Evolutionary conservation across 805 yeast genomes (phyloP), one percentile per base, ranked within the genome.

Genomic region (Saturnispora serradocipensis): DNA sequence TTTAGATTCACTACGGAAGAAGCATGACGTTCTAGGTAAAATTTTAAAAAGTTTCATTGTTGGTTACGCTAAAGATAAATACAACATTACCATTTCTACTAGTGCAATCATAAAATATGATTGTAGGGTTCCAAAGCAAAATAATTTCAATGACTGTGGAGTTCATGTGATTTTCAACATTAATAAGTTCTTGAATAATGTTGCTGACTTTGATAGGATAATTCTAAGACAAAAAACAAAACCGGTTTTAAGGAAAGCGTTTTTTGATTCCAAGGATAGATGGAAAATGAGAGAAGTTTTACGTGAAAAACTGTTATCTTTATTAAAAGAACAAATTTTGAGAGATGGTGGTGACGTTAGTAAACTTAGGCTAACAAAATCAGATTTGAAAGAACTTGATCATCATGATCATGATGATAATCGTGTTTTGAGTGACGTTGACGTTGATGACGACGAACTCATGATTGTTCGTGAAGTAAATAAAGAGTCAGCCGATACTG

Each of bases 61-160:
- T 4, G 80, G 76, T 2, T 89, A 86, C 66, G 91, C 95, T 9
- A 69, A 71, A 49, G 93, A 85, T 34, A 82, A 78, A 57, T 75
- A 79, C 57, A 68, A 67, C 0, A 55, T 82, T 9, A 72, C 68
- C 0, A 60, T 89, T 3, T 67, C 68, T 20, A 71, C 71, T 11
- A 64, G 68, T 5, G 73, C 71, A 43, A 77, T 90, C 22, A 65
- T 46, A 5, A 57, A 59, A 39, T 46, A 58, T 43, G 50, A 51
- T 9, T 57, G 63, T 22, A 61, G 70, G 5, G 93, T 88, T 0
- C 96, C 97, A 0, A 80, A 75, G 53, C 99, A 93, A 62, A 81
- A 82, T 30, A 93, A 93, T 64, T 81, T 83, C 68, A 87, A 89
- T 62, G 99, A 93, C 64, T 93, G 99, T 70, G 99, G 99, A 1